Percentiles rank a stretch among this genome's conserved stretches.
These are phyloP conservation scores for Populus hybrid DNA, from an alignment of 441 rosid species.

Conservation along the genomic window DNA sequence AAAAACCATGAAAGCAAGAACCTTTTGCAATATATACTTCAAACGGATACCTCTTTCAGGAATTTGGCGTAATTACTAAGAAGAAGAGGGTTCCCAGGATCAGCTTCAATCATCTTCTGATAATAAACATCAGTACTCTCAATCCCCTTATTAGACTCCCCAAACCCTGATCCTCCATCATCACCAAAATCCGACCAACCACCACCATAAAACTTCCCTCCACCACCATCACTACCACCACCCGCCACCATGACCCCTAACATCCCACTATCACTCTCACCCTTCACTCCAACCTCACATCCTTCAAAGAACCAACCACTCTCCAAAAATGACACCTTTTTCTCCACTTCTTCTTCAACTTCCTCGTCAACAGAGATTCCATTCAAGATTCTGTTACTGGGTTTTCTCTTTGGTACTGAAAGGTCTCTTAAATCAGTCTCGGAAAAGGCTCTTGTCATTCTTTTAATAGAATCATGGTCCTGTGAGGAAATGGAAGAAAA, in stretches of 20 bases:
- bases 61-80: constrained; percentile 74
- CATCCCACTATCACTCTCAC: background rate
- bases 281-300: constrained; percentile 23
- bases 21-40: background rate
- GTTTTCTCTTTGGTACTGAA: constrained; percentile 32
- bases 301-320: constrained; percentile 27
- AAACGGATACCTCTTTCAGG: constrained; percentile 62
- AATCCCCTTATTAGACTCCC: constrained; percentile 30
- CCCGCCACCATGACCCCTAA: constrained; percentile 11
- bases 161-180: constrained; percentile 29
- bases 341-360: constrained; percentile 32
- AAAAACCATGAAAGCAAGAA: background rate
- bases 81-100: constrained; percentile 68
- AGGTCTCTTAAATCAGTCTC: constrained; percentile 53
- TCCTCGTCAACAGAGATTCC: constrained; percentile 44
- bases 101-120: constrained; percentile 71
- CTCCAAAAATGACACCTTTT: constrained; percentile 22
- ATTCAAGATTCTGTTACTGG: constrained; percentile 14
- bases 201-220: constrained; percentile 37
- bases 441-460: constrained; percentile 51
- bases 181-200: constrained; percentile 36
- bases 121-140: constrained; percentile 54
- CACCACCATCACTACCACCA: constrained; percentile 30
- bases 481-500: constrained; percentile 23
- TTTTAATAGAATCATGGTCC: constrained; percentile 26